Evolutionary conservation across 208 protist species (phyloP).

Genomic region (Leishmania tarentolae): DNA sequence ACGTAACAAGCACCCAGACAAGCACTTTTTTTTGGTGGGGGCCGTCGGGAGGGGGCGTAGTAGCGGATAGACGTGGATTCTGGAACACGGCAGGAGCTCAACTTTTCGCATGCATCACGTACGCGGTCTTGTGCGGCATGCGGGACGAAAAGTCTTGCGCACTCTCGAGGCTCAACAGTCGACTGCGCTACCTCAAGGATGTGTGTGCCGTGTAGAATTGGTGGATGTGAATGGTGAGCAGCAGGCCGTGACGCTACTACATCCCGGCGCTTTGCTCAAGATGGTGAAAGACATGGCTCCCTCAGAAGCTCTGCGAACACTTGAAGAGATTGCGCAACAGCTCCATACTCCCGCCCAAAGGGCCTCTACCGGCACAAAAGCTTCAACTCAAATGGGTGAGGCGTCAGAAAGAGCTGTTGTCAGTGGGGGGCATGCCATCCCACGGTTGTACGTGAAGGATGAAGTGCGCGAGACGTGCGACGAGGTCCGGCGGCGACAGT

Average conservation of each 20-base stretch:
- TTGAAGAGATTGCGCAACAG: slow-evolving; percentile 26
- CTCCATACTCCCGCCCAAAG: background rate
- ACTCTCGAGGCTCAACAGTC: slow-evolving; percentile 23
- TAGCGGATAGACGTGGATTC: background rate
- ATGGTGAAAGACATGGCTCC: slow-evolving; percentile 9
- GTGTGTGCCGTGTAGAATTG: slow-evolving; percentile 18
- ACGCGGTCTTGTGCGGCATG: slow-evolving; percentile 49
- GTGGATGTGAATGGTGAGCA: slow-evolving; percentile 18
- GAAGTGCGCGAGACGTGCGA: slow-evolving; percentile 11
- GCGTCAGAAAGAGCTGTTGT: no score
- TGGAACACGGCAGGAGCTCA: background rate
- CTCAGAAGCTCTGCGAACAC: slow-evolving; percentile 30
- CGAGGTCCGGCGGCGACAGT: slow-evolving; percentile 48
- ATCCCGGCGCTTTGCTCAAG: slow-evolving; percentile 22
- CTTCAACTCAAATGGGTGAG: background rate
- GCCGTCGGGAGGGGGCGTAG: background rate
- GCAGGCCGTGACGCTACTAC: slow-evolving; percentile 18
- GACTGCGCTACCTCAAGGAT: background rate
- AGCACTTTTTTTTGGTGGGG: background rate
- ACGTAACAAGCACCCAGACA: background rate
- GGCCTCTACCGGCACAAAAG: background rate
- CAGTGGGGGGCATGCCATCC: background rate
- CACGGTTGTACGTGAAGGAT: slow-evolving; percentile 47
- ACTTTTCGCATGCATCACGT: slow-evolving; percentile 54
- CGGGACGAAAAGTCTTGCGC: slow-evolving; percentile 26